A percentile compares a stretch with the other conserved stretches of the same genome.
Conservation (phyloP, 2,329 filamentous ascomycete species). For the Penicillium sp. region DNA sequence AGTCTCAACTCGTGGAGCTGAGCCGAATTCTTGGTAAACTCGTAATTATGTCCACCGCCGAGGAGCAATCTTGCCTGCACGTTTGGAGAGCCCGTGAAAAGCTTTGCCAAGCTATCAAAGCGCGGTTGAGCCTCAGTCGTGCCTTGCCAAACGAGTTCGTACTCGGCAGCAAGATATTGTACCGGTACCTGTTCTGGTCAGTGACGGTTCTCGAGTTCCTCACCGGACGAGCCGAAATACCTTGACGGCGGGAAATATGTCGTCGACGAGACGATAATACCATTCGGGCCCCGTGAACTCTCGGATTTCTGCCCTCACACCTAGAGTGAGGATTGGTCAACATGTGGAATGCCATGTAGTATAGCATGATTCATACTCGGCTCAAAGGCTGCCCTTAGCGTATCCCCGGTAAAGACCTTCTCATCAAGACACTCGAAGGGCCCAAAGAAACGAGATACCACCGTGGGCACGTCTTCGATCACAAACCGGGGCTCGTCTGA, state of each 20-base stretch:
- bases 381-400: conserved; percentile 1
- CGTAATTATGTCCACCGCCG: conserved; percentile 4
- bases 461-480: not conserved
- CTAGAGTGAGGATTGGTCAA: not conserved
- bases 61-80: conserved; percentile 2
- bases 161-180: conserved; percentile 8
- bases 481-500: not conserved
- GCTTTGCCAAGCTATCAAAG: not conserved
- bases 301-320: not conserved
- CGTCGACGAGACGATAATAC: conserved; percentile 2
- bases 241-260: conserved; percentile 3
- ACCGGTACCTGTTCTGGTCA: not conserved
- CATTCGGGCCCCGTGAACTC: conserved; percentile 1
- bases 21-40: conserved; percentile 2
- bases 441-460: conserved; percentile 3
- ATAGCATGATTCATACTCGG: not conserved
- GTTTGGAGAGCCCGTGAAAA: conserved; percentile 1
- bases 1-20: conserved; percentile 1
- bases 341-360: not conserved
- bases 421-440: conserved; percentile 3
- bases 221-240: not conserved
- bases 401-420: not conserved
- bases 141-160: conserved; percentile 3
- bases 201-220: not conserved
- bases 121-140: not conserved